Percentiles rank a stretch among this genome's conserved stretches.
Conservation (phyloP, 2,329 filamentous ascomycete genomes). For the Ceratocystis albifundus region DNA sequence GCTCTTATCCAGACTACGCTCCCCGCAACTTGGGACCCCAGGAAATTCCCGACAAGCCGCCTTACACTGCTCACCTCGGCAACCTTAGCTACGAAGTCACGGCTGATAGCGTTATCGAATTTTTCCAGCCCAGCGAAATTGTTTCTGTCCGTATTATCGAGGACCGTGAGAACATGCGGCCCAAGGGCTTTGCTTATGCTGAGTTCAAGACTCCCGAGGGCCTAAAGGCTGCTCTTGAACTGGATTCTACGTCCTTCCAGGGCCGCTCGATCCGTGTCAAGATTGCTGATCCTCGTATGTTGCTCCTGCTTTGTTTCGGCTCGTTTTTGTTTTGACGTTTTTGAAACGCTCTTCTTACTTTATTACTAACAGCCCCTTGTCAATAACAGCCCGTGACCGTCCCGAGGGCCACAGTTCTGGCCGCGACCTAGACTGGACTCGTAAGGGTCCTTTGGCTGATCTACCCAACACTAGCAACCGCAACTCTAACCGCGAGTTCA, state of each 20-base stretch:
- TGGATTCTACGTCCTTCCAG: conserved; percentile 73
- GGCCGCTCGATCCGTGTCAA: conserved; percentile 85
- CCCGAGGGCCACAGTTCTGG: conserved; percentile 43
- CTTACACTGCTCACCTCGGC: conserved; percentile 89
- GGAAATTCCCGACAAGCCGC: conserved; percentile 73
- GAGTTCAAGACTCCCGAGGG: conserved; percentile 84
- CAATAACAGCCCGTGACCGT: conserved; percentile 15
- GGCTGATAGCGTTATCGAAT: conserved; percentile 67
- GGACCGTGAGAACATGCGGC: conserved; percentile 84
- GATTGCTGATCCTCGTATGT: conserved; percentile 92
- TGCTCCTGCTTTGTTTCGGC: not conserved
- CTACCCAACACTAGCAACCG: conserved; percentile 40
- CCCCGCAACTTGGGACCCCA: conserved; percentile 61
- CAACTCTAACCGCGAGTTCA: conserved; percentile 36
- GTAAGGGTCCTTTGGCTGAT: conserved; percentile 78
- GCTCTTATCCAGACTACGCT: conserved; percentile 40
- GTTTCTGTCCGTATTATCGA: conserved; percentile 92
- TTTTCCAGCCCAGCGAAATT: conserved; percentile 75
- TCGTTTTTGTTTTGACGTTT: not conserved
- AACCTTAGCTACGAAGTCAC: conserved; percentile 95
- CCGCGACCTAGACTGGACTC: conserved; percentile 85
- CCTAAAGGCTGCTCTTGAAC: conserved; percentile 75
- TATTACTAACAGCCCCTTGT: not conserved
- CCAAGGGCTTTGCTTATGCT: conserved; percentile 96
- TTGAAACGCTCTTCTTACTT: not conserved